Evolutionary conservation across 2,329 filamentous ascomycete genomes (phyloP), one percentile per base, ranked within the genome.

Genomic region (Pseudofabraea citricarpa): DNA sequence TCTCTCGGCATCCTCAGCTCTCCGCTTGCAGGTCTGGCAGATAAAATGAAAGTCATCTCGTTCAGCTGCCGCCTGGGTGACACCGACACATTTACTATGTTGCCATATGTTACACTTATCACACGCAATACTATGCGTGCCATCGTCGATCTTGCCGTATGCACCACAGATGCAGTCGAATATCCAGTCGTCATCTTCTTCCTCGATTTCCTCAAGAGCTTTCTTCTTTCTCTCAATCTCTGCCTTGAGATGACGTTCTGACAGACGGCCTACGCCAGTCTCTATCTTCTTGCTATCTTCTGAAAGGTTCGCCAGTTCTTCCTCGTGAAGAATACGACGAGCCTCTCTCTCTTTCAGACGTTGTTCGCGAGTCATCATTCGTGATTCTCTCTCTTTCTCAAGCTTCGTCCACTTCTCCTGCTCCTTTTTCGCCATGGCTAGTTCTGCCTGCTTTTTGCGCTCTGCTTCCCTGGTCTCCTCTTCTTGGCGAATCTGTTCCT

Each of bases 71-170:
- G 76, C 70, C 56, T 94, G 79, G 36, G 78, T 77, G 50, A 97
- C 86, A 31, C 83, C 85, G 47, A 95, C 77, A 60, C 93, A 98
- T 56, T 86, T 88, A 71, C 90, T 95, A 61, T 98, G 93, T 62
- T 97, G 91, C 93, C 93, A 98, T 37, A 95, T 84, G 60, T 85
- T 94, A 71, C 93, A 98, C 53, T 75, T 83, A 60, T 98, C 93
- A 66, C 93, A 98, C 21, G 90, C 87, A 51, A 98, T 83, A 61
- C 90, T 95, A 61, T 95, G 90, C 6, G 88, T 85, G 26, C 93
- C 93, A 61, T 97, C 93, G 56, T 98, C 93, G 46, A 96, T 87
- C 55, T 94, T 85, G 18, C 93, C 93, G 63, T 95, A 83, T 18
- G 90, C 76, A 20, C 91, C 91, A 62, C 93, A 98, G 20, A 87